A percentile compares a stretch with the other conserved stretches of the same genome.
These are phyloP conservation scores for Aspergillus bridgeri DNA, from an alignment of 495 filamentous ascomycete species.

Conservation along the genomic window DNA sequence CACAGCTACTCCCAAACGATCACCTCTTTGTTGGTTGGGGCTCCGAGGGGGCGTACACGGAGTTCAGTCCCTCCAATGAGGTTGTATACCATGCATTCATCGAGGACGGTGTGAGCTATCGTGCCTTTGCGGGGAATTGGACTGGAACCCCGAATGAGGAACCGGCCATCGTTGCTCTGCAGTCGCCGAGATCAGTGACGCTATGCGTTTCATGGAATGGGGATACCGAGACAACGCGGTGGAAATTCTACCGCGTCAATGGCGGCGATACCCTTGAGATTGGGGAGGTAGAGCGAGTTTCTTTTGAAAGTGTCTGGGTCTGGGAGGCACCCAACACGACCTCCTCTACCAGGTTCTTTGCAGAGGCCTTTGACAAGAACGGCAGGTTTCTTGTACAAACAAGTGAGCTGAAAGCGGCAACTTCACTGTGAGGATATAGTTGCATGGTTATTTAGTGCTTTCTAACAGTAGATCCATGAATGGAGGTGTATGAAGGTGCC, in stretches of 20 bases:
- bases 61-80: constrained; percentile 40
- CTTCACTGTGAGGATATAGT: neutral
- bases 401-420: neutral
- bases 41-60: constrained; percentile 43
- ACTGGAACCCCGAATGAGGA: constrained; percentile 21
- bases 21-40: constrained; percentile 53
- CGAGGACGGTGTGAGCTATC: constrained; percentile 22
- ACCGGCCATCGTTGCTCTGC: constrained; percentile 23
- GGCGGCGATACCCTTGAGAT: neutral
- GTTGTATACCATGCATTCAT: constrained; percentile 35
- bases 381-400: neutral
- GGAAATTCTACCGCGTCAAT: constrained; percentile 26
- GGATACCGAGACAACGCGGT: constrained; percentile 30
- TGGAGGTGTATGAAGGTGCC: too few species aligned
- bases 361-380: neutral
- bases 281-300: constrained; percentile 1
- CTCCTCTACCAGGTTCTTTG: neutral
- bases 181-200: constrained; percentile 2
- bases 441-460: neutral
- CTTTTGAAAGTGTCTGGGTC: constrained; percentile 3
- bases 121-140: constrained; percentile 22
- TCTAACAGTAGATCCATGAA: too few species aligned
- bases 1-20: constrained; percentile 47
- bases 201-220: constrained; percentile 42
- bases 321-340: neutral